These are phyloP conservation scores for Lentinula sp. DNA, from an alignment of 768 basidiomycete genomes.

Conservation along the genomic window DNA sequence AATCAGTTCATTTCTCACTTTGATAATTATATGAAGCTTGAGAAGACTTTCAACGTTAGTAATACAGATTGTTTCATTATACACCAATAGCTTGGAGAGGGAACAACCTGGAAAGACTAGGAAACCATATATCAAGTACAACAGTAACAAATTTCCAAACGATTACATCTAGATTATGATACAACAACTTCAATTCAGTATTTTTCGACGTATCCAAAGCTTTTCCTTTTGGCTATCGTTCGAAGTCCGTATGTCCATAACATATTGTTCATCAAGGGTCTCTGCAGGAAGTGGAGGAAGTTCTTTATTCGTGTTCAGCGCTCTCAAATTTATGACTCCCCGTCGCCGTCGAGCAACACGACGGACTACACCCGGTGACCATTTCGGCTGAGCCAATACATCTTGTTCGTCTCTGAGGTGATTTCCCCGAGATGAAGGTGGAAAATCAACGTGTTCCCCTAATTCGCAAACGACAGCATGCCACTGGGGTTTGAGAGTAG, in stretches of 20 bases:
- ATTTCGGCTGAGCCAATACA: not conserved
- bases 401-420: not conserved
- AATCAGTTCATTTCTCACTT: not conserved
- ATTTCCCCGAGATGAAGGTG: not conserved
- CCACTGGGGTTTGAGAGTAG: not conserved
- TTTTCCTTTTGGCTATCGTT: not conserved
- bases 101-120: too few relatives aligned
- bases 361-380: not conserved
- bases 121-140: too few relatives aligned
- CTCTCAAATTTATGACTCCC: not conserved
- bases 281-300: conserved; percentile 2
- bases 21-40: too few relatives aligned
- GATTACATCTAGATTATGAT: too few relatives aligned
- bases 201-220: conserved; percentile 2
- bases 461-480: not conserved
- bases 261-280: not conserved
- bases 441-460: not conserved
- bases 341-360: not conserved
- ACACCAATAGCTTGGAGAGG: too few relatives aligned
- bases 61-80: too few relatives aligned
- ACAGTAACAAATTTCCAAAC: too few relatives aligned
- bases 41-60: too few relatives aligned
- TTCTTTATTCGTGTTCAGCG: not conserved
- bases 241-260: not conserved
- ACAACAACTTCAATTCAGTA: too few relatives aligned